Evolutionary conservation across 305 asterid genomes (phyloP).

Genomic region (Solanum aculeatissimum): DNA sequence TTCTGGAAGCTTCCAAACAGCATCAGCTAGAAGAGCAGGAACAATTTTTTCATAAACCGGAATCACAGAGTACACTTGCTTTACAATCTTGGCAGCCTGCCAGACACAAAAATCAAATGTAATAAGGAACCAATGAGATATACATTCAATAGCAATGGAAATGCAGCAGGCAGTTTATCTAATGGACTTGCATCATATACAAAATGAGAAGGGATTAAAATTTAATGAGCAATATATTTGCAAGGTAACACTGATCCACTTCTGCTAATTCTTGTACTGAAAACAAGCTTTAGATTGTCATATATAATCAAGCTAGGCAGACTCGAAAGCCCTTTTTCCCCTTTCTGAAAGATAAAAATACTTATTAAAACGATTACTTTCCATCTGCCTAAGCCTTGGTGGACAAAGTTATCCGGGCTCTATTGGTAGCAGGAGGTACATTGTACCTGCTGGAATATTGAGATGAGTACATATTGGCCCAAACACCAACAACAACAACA

Average conservation of each 20-base stretch:
- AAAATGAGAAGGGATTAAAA: background rate
- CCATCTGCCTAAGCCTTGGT: background rate
- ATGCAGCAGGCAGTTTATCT: background rate
- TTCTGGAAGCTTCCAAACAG: constrained; percentile 83
- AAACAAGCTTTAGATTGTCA: background rate
- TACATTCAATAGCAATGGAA: background rate
- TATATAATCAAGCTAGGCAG: background rate
- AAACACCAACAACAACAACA: background rate
- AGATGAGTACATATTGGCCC: background rate
- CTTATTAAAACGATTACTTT: background rate
- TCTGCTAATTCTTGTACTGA: background rate
- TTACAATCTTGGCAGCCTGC: constrained; percentile 89
- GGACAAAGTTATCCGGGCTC: background rate
- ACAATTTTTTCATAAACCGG: constrained; percentile 85
- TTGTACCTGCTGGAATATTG: background rate
- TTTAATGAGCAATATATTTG: background rate
- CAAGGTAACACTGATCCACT: background rate
- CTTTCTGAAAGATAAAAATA: background rate
- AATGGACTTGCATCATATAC: background rate
- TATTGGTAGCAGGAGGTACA: background rate
- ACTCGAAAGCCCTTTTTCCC: background rate
- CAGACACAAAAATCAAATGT: constrained; percentile 5
- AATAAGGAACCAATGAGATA: background rate
- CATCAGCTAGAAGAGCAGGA: constrained; percentile 79
- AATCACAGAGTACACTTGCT: constrained; percentile 83